These are phyloP conservation scores for Fonsecaea nubica DNA, from an alignment of 2,329 filamentous ascomycete genomes.

Conservation along the genomic window DNA sequence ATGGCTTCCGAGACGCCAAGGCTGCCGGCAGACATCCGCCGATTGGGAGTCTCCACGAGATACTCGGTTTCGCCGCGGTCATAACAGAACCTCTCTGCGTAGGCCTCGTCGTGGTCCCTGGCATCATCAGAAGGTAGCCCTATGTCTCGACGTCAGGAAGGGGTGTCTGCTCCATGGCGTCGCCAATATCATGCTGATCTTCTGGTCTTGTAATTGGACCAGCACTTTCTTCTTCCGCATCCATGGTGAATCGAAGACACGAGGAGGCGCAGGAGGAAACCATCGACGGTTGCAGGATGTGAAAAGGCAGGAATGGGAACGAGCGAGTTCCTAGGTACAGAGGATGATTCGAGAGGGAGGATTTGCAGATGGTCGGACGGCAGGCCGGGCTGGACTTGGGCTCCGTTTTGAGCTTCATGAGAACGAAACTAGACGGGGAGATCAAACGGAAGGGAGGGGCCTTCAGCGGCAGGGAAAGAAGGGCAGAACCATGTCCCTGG, in stretches of 20 bases:
- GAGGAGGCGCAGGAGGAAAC: neutral
- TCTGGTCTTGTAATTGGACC: too few species aligned
- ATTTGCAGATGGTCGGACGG: neutral
- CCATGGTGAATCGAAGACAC: neutral
- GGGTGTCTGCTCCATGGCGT: too few species aligned
- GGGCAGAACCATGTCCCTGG: neutral
- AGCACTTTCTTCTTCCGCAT: too few species aligned
- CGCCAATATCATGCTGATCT: too few species aligned
- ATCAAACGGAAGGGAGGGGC: conserved; percentile 4
- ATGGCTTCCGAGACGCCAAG: too few species aligned
- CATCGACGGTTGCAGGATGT: neutral
- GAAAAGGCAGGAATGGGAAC: neutral
- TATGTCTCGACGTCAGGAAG: too few species aligned
- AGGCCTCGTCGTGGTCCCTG: too few species aligned
- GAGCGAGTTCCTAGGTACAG: neutral
- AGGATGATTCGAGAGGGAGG: conserved; percentile 1
- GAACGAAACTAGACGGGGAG: neutral
- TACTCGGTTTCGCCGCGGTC: too few species aligned
- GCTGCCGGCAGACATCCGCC: too few species aligned
- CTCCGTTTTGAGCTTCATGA: neutral
- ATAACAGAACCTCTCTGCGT: too few species aligned
- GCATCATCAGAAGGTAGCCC: too few species aligned
- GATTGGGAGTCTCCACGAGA: too few species aligned
- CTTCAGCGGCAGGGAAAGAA: conserved; percentile 3
- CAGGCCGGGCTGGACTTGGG: neutral